A percentile compares a stretch with the other conserved stretches of the same genome.
These are phyloP conservation scores for Fusarium equiseti DNA, from an alignment of 2,329 filamentous ascomycete genomes.

Conservation along the genomic window DNA sequence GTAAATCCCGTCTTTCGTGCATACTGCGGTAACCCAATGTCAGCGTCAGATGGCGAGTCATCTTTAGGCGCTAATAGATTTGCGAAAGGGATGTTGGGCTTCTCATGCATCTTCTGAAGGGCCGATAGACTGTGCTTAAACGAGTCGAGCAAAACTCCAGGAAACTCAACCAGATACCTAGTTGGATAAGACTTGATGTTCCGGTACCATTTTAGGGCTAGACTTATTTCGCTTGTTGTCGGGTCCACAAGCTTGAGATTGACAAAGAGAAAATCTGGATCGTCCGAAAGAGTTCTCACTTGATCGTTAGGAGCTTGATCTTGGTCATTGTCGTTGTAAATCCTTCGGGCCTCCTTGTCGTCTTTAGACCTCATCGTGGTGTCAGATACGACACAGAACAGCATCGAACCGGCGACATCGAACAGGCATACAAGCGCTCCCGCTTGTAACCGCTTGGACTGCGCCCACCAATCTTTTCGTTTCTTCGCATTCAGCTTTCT, in stretches of 20 bases:
- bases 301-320: background rate
- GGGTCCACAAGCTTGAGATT: constrained; percentile 5
- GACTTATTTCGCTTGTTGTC: background rate
- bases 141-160: constrained; percentile 3
- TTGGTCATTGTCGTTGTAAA: background rate
- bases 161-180: constrained; percentile 3
- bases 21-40: background rate
- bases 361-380: constrained; percentile 2
- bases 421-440: constrained; percentile 3
- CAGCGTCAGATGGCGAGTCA: background rate
- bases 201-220: background rate
- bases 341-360: background rate
- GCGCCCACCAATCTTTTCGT: background rate
- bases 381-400: constrained; percentile 3
- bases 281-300: background rate
- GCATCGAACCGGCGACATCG: background rate
- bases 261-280: background rate
- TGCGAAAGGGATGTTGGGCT: background rate
- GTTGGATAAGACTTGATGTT: background rate
- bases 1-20: background rate
- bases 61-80: background rate
- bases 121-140: constrained; percentile 8
- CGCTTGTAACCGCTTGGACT: background rate
- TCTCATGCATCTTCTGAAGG: background rate
- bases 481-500: background rate